Evolutionary conservation across 495 filamentous ascomycete genomes (phyloP).

Genomic region (Xylaria grammica): DNA sequence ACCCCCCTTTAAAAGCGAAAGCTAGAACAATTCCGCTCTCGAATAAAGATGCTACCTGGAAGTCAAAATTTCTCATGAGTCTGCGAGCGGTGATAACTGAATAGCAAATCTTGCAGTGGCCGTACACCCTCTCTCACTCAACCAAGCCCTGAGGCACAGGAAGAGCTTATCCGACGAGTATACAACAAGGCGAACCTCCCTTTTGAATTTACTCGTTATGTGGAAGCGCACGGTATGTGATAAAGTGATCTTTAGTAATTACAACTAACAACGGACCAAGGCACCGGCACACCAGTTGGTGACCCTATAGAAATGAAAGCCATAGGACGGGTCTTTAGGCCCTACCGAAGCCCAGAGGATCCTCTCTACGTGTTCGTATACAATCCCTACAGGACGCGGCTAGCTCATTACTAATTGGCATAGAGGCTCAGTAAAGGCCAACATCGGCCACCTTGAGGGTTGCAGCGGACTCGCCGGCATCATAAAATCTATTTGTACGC

Average conservation of each 20-base stretch:
- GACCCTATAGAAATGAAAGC: constrained; percentile 62
- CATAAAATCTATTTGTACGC: constrained; percentile 56
- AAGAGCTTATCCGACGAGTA: constrained; percentile 49
- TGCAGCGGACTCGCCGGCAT: constrained; percentile 56
- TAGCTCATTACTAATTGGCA: background rate
- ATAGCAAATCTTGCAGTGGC: constrained; percentile 31
- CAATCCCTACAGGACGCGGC: too few relatives aligned
- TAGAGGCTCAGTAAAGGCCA: constrained; percentile 59
- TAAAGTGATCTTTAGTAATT: background rate
- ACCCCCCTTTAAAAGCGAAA: background rate
- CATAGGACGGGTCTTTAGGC: constrained; percentile 46
- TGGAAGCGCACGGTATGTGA: constrained; percentile 48
- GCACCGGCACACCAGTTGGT: constrained; percentile 60
- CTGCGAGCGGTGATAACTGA: background rate
- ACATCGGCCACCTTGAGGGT: constrained; percentile 62
- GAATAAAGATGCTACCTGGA: background rate
- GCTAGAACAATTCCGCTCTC: background rate
- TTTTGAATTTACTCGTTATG: constrained; percentile 48
- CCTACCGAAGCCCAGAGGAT: constrained; percentile 28
- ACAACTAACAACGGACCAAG: constrained; percentile 16
- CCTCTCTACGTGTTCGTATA: constrained; percentile 48
- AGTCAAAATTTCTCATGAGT: background rate
- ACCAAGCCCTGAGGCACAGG: constrained; percentile 57
- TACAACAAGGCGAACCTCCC: constrained; percentile 54
- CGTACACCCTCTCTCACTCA: constrained; percentile 55